Evolutionary conservation across 768 basidiomycete genomes (phyloP).

Genomic region (Lentinula lateritia): DNA sequence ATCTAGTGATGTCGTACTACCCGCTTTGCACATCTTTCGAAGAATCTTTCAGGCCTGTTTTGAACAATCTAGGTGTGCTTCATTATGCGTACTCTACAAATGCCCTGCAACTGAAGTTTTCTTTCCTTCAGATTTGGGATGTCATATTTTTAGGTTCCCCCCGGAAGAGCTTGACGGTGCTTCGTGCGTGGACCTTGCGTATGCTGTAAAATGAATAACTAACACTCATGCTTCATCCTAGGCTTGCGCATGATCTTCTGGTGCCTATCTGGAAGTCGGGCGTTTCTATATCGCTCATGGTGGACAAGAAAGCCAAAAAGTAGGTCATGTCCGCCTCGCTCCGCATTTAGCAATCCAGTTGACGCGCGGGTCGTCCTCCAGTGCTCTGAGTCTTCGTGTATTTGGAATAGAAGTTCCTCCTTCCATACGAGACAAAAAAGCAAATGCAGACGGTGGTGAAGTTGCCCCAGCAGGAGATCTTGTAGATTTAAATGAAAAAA

Average conservation of each 20-base stretch:
- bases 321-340: constrained; percentile 22
- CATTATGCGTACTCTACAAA: not conserved
- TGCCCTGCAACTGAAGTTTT: not conserved
- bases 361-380: constrained; percentile 23
- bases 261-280: constrained; percentile 96
- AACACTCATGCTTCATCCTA: constrained; percentile 20
- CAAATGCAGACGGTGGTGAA: constrained; percentile 3
- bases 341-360: not conserved
- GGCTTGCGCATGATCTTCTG: constrained; percentile 73
- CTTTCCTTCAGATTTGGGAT: constrained; percentile 50
- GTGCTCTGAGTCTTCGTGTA: constrained; percentile 81
- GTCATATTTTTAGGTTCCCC: constrained; percentile 66
- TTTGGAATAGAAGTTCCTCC: constrained; percentile 77
- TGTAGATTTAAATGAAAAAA: not conserved
- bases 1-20: constrained; percentile 75
- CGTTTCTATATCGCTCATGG: constrained; percentile 83
- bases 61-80: constrained; percentile 51
- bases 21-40: constrained; percentile 64
- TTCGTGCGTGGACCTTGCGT: constrained; percentile 29
- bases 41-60: constrained; percentile 48
- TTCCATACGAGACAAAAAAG: constrained; percentile 23
- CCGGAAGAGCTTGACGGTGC: constrained; percentile 46
- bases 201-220: not conserved
- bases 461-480: not conserved
- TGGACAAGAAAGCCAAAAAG: constrained; percentile 97